Percentiles rank a stretch among this genome's conserved stretches.
Evolutionary conservation across 2,329 filamentous ascomycete species (phyloP).

Genomic region (Xylariales sp.): DNA sequence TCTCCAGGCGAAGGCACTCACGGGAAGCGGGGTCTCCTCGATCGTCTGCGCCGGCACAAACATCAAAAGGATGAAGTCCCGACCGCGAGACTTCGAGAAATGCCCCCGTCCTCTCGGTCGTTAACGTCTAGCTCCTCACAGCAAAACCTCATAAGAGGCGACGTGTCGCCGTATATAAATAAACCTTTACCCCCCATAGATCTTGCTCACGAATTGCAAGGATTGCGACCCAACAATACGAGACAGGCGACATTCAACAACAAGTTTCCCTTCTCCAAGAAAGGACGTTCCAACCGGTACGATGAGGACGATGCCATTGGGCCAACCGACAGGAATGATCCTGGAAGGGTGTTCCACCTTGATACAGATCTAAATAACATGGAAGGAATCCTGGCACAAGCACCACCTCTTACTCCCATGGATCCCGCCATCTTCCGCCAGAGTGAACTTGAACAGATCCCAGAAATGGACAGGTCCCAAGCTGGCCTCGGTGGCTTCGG

Average conservation of each 20-base stretch:
- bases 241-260: constrained; percentile 56
- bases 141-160: constrained; percentile 37
- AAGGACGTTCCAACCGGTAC: constrained; percentile 40
- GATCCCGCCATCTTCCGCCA: constrained; percentile 44
- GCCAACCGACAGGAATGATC: constrained; percentile 54
- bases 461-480: constrained; percentile 25
- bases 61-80: constrained; percentile 51
- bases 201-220: constrained; percentile 10
- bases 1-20: constrained; percentile 49
- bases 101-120: constrained; percentile 50
- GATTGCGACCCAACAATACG: constrained; percentile 17
- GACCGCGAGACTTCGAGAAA: constrained; percentile 37
- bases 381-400: constrained; percentile 80
- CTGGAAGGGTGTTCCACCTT: constrained; percentile 65
- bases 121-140: constrained; percentile 47
- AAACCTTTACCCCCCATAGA: constrained; percentile 25
- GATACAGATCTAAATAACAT: constrained; percentile 88
- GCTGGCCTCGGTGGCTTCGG: too few relatives aligned
- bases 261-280: constrained; percentile 59
- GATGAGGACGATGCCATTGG: constrained; percentile 59
- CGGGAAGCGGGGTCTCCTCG: constrained; percentile 46
- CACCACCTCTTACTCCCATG: constrained; percentile 67
- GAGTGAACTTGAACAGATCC: constrained; percentile 16
- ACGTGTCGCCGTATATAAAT: constrained; percentile 31
- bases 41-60: constrained; percentile 47